Evolutionary conservation across 2,329 filamentous ascomycete species (phyloP).

Genomic region (Chrysosporium queenslandicum): DNA sequence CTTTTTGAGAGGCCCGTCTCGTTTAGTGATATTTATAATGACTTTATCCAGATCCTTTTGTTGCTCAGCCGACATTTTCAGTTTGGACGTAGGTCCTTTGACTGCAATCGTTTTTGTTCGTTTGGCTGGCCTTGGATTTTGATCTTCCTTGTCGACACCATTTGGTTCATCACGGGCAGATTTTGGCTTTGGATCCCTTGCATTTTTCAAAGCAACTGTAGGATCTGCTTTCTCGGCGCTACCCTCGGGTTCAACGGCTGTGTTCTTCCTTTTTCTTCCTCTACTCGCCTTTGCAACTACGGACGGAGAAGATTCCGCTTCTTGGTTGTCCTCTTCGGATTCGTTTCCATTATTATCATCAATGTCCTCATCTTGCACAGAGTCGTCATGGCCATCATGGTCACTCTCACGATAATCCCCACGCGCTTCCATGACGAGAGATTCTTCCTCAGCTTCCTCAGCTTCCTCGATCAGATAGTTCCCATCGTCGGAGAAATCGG

Average conservation of each 20-base stretch:
- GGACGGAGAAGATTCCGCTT: slow-evolving; percentile 16
- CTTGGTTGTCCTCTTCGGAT: slow-evolving; percentile 12
- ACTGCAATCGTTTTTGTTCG: slow-evolving; percentile 25
- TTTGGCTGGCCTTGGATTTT: slow-evolving; percentile 25
- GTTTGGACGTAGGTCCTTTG: slow-evolving; percentile 20
- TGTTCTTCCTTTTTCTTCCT: slow-evolving; percentile 17
- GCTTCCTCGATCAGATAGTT: slow-evolving; percentile 22
- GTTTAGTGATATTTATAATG: slow-evolving; percentile 36
- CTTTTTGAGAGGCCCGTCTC: slow-evolving; percentile 38
- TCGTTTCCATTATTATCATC: slow-evolving; percentile 4
- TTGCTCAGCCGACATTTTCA: slow-evolving; percentile 25
- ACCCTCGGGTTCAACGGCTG: neutral
- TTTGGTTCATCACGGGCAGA: slow-evolving; percentile 11
- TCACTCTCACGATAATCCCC: slow-evolving; percentile 23
- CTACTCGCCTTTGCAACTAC: slow-evolving; percentile 11
- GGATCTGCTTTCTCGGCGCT: neutral
- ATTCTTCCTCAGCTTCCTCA: slow-evolving; percentile 24
- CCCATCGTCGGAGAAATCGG: slow-evolving; percentile 31
- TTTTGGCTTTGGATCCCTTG: slow-evolving; percentile 28
- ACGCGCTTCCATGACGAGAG: slow-evolving; percentile 22
- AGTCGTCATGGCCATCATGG: slow-evolving; percentile 16
- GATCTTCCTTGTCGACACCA: slow-evolving; percentile 17
- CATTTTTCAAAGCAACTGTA: slow-evolving; percentile 18
- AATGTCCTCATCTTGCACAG: slow-evolving; percentile 8
- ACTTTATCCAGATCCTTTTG: slow-evolving; percentile 33